Evolutionary conservation across 2,329 filamentous ascomycete species (phyloP), one percentile per base, ranked within the genome.

Genomic region (Dothiorella sarmentorum): DNA sequence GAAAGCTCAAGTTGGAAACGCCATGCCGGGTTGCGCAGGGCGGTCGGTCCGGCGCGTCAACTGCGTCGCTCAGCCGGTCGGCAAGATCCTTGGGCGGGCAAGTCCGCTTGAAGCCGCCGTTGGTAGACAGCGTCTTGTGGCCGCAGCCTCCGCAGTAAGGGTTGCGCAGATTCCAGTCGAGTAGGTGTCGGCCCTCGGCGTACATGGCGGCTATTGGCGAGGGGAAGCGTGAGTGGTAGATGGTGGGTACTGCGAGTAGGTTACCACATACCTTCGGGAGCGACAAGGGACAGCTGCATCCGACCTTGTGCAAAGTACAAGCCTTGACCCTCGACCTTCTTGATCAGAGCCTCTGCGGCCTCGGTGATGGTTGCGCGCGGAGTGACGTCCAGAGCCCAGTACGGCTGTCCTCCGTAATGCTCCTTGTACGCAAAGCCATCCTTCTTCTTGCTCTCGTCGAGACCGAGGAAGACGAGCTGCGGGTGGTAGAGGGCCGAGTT

Each of bases 121-220:
- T 87, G 24, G 90, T 80, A 17, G 87, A 88, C 61, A 97, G 78
- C 0, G 91, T 97, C 22, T 83, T 85, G 68, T 89, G 83, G 31
- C 94, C 93, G 74, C 94, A 99, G 58, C 88, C 87, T 29, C 86
- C 91, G 73, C 94, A 99, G 80, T 91, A 99, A 27, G 88, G 89
- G 75, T 96, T 96, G 53, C 93, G 88, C 24, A 81, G 81, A 76
- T 99, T 97, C 94, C 94, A 99, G 77, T 97, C 94, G 33, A 95
- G 79, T 24, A 97, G 80, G 44, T 91, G 89, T 58, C 93, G 86
- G 7, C 91, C 90, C 74, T 96, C 90, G 13, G 91, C 93, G 66
- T 91, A 96, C 44, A 96, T 89, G 51, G 92, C 91, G 60, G 92
- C 94, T 94, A 62, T 55, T 15, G 37, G 57, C 10, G 57, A 45